A percentile compares a stretch with the other conserved stretches of the same genome.
Conservation (phyloP, 164 flowering plant species). For the Sedum album region DNA sequence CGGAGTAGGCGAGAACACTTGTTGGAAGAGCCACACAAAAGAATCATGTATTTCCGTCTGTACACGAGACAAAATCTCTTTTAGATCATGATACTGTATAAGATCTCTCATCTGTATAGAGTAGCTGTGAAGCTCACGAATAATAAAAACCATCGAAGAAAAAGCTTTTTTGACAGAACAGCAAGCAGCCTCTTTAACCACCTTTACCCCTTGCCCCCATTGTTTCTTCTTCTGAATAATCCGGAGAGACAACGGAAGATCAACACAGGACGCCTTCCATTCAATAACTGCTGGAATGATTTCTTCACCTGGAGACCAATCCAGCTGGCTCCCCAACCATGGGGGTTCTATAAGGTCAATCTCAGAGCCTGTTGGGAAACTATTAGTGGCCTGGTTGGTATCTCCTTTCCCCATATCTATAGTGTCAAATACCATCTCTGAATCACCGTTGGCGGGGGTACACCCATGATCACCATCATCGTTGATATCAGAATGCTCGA, state of each 20-base stretch:
- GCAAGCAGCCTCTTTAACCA: conserved; percentile 58
- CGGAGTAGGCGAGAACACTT: conserved; percentile 80
- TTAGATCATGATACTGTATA: conserved; percentile 54
- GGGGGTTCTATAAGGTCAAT: conserved; percentile 22
- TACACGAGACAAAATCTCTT: conserved; percentile 49
- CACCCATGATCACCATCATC: conserved; percentile 16
- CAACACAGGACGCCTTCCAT: conserved; percentile 64
- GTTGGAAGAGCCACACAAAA: conserved; percentile 88
- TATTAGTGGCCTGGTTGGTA: conserved; percentile 6
- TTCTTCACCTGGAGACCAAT: conserved; percentile 28
- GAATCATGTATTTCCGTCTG: conserved; percentile 76
- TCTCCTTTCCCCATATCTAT: not conserved
- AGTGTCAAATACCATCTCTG: conserved; percentile 9
- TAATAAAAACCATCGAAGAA: conserved; percentile 88
- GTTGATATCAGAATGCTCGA: conserved; percentile 32
- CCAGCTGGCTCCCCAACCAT: conserved; percentile 21
- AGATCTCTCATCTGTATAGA: conserved; percentile 62
- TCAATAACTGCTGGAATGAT: conserved; percentile 37
- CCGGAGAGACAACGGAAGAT: conserved; percentile 64
- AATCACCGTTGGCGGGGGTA: not conserved
- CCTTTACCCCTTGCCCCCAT: conserved; percentile 47
- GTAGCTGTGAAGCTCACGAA: conserved; percentile 76
- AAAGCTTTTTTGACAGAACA: conserved; percentile 80
- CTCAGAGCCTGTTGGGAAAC: not conserved
- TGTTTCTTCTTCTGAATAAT: conserved; percentile 58